Evolutionary conservation across 495 filamentous ascomycete genomes (phyloP).

Genomic region (Talaromyces stipitatus): DNA sequence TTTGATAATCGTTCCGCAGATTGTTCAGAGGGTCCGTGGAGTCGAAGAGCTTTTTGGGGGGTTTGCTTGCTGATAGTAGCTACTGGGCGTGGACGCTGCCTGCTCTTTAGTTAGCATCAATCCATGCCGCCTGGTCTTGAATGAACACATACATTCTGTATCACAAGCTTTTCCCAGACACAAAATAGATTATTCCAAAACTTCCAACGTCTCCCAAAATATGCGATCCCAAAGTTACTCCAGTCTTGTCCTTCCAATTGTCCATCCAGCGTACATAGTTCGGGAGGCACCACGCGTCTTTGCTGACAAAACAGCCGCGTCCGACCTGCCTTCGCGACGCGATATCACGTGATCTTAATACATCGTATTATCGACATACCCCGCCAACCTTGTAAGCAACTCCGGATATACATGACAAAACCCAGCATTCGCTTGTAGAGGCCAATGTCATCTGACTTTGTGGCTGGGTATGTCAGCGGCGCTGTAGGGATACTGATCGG

Average conservation of each 20-base stretch:
- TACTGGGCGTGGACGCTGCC: constrained; percentile 37
- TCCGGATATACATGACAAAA: neutral
- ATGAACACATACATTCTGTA: neutral
- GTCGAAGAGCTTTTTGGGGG: constrained; percentile 19
- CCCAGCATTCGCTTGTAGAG: neutral
- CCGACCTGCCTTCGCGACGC: neutral
- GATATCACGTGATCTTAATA: neutral
- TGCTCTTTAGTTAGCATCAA: constrained; percentile 9
- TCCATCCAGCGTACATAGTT: neutral
- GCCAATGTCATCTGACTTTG: constrained; percentile 75
- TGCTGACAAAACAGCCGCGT: neutral
- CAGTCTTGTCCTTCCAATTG: neutral
- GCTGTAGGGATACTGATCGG: constrained; percentile 77
- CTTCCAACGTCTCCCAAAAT: neutral
- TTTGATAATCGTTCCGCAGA: constrained; percentile 65
- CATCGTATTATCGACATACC: neutral
- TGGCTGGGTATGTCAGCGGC: constrained; percentile 79
- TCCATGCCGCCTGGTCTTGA: neutral
- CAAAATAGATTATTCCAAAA: neutral
- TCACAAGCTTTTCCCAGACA: neutral
- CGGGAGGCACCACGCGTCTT: neutral
- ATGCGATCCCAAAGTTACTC: neutral
- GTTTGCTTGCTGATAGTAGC: constrained; percentile 13
- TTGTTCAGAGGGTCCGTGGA: constrained; percentile 33
- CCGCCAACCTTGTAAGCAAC: neutral